Conservation (phyloP, 106 monocot species). For the Ottelia alismoides region DNA sequence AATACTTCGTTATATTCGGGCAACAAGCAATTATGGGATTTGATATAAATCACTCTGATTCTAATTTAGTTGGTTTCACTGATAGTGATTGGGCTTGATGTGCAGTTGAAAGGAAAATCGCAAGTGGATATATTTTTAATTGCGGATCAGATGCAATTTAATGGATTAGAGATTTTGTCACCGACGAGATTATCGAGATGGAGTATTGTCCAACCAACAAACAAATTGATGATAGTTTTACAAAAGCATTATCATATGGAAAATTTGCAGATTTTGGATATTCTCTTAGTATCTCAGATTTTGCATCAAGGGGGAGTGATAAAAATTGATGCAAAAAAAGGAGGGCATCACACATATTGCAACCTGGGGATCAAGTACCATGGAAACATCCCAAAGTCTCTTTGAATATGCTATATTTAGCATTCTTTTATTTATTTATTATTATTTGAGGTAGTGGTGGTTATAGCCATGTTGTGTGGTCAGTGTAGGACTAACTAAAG, state of each 20-base stretch:
- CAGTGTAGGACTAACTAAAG: too few relatives aligned
- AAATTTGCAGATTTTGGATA: not conserved
- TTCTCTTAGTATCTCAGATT: not conserved
- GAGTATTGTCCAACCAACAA: slow-evolving; percentile 1
- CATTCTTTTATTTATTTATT: too few relatives aligned
- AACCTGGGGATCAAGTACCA: too few relatives aligned
- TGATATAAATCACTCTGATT: not conserved
- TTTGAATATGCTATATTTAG: too few relatives aligned
- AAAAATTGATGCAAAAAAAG: not conserved
- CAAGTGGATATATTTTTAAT: not conserved
- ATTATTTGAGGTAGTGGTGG: too few relatives aligned
- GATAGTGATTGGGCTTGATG: not conserved
- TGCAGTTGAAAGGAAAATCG: not conserved
- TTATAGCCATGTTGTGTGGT: too few relatives aligned
- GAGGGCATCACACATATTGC: too few relatives aligned
- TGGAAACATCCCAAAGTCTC: too few relatives aligned
- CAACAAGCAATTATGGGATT: not conserved
- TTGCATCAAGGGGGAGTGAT: slow-evolving; percentile 3
- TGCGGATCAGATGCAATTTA: not conserved
- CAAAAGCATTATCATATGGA: not conserved
- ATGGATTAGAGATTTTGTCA: not conserved
- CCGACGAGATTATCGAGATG: not conserved
- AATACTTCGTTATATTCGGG: not conserved
- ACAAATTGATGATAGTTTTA: slow-evolving; percentile 2
- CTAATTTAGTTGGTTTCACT: not conserved